Evolutionary conservation across 306 rosid genomes (phyloP).

Genomic region (Arachis hypogaea): DNA sequence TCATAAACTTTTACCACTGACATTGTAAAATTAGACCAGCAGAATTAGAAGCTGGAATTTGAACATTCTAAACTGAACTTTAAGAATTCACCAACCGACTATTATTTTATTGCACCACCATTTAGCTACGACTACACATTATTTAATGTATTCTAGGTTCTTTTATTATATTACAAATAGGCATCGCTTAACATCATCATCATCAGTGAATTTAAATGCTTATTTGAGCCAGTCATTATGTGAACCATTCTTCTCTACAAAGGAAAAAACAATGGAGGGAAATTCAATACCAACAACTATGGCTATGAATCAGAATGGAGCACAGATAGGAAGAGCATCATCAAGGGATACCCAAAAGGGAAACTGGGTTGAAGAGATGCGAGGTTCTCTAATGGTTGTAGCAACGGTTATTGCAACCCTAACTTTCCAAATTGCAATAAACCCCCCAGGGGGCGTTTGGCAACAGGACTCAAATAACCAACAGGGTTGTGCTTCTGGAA

Average conservation of each 20-base stretch:
- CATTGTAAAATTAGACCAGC: no score
- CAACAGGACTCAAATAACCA: background rate
- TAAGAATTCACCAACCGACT: no score
- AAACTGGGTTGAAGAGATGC: conserved; percentile 28
- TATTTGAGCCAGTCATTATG: background rate
- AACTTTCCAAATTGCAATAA: conserved; percentile 33
- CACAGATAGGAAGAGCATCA: background rate
- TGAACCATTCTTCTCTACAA: background rate
- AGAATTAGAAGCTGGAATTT: no score
- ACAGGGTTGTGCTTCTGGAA: background rate
- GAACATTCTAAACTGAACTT: background rate
- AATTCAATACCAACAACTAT: conserved; percentile 2
- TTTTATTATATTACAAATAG: no score
- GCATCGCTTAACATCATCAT: background rate
- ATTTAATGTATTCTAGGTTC: no score
- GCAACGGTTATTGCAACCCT: conserved; percentile 40
- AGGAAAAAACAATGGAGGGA: background rate
- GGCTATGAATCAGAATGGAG: background rate
- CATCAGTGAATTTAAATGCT: background rate
- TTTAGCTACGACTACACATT: background rate
- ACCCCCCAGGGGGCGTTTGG: conserved; percentile 49
- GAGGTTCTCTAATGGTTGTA: conserved; percentile 43
- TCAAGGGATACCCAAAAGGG: background rate
- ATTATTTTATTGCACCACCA: background rate
- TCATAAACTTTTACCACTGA: no score